Evolutionary conservation across 2,329 filamentous ascomycete species (phyloP).

Genomic region (Plectosphaerella sp.): DNA sequence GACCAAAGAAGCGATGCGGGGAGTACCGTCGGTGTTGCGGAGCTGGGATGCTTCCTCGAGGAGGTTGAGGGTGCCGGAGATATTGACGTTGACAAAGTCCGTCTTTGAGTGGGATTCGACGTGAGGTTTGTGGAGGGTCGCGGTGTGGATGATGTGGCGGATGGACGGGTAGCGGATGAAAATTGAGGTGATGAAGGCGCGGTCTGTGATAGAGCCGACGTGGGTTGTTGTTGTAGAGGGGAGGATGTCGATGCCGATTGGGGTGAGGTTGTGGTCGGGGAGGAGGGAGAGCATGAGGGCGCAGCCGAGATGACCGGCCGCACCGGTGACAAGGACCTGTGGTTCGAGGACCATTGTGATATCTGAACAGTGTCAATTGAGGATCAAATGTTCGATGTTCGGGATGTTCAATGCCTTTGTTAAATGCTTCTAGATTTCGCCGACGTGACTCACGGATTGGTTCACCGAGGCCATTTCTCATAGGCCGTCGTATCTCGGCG

Average conservation of each 20-base stretch:
- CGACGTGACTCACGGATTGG: neutral
- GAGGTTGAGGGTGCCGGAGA: constrained; percentile 35
- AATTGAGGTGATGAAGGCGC: constrained; percentile 23
- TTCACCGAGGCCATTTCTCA: neutral
- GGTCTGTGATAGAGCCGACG: constrained; percentile 32
- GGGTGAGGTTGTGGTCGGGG: constrained; percentile 31
- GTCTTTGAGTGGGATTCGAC: constrained; percentile 37
- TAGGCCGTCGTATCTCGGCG: constrained; percentile 12
- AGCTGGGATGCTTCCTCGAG: constrained; percentile 31
- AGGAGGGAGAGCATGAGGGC: constrained; percentile 37
- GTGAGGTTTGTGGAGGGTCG: constrained; percentile 44
- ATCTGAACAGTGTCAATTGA: neutral
- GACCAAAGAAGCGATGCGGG: constrained; percentile 32
- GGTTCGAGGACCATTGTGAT: neutral
- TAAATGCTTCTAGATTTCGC: neutral
- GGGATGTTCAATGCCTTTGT: neutral
- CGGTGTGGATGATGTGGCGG: constrained; percentile 36
- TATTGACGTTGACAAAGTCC: constrained; percentile 39
- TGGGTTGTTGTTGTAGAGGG: constrained; percentile 27
- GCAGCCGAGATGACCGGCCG: constrained; percentile 39
- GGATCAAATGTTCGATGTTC: too few relatives aligned
- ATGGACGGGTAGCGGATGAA: constrained; percentile 25
- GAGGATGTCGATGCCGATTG: constrained; percentile 39
- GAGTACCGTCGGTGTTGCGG: neutral
- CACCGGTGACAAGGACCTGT: constrained; percentile 39